These are phyloP conservation scores for Sugiyamaella marilandica DNA, from an alignment of 805 yeast genomes.

Conservation along the genomic window DNA sequence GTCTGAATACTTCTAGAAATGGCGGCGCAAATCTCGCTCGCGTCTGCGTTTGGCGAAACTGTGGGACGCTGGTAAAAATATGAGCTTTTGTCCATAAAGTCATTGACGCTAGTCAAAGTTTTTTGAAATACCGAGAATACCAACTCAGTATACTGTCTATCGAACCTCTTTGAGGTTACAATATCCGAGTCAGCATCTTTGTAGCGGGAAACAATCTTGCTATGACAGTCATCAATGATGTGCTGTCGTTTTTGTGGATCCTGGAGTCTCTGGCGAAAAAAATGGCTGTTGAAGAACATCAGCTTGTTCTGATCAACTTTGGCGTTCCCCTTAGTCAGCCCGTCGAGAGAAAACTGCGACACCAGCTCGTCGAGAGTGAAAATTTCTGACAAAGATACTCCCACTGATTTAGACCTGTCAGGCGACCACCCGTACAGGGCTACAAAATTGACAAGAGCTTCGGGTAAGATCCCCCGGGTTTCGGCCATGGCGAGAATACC, in stretches of 20 bases:
- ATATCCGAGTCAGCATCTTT: slow-evolving; percentile 10
- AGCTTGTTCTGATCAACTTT: slow-evolving; percentile 80
- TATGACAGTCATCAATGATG: slow-evolving; percentile 29
- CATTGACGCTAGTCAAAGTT: slow-evolving; percentile 49
- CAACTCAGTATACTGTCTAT: slow-evolving; percentile 31
- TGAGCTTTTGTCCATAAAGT: slow-evolving; percentile 43
- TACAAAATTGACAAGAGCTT: slow-evolving; percentile 80
- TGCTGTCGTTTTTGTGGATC: slow-evolving; percentile 35
- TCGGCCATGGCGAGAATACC: slow-evolving; percentile 57
- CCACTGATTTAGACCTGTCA: slow-evolving; percentile 40
- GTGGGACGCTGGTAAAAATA: slow-evolving; percentile 32
- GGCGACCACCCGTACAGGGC: slow-evolving; percentile 97
- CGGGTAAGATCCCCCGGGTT: slow-evolving; percentile 68
- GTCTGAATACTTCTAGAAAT: neutral
- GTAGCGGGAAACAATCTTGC: neutral
- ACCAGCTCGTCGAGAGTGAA: slow-evolving; percentile 43
- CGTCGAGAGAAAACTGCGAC: slow-evolving; percentile 54
- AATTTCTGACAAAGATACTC: slow-evolving; percentile 27
- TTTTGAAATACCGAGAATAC: slow-evolving; percentile 44
- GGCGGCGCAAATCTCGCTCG: neutral
- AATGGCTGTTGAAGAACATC: slow-evolving; percentile 69
- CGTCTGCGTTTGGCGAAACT: too few species aligned
- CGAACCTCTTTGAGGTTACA: neutral
- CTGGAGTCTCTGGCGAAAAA: slow-evolving; percentile 44
- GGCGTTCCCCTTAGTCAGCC: slow-evolving; percentile 88